A percentile compares a stretch with the other conserved stretches of the same genome.
phyloP scores from a whole-genome alignment of 176 grass and related monocot species.

The Lolium perenne region DNA sequence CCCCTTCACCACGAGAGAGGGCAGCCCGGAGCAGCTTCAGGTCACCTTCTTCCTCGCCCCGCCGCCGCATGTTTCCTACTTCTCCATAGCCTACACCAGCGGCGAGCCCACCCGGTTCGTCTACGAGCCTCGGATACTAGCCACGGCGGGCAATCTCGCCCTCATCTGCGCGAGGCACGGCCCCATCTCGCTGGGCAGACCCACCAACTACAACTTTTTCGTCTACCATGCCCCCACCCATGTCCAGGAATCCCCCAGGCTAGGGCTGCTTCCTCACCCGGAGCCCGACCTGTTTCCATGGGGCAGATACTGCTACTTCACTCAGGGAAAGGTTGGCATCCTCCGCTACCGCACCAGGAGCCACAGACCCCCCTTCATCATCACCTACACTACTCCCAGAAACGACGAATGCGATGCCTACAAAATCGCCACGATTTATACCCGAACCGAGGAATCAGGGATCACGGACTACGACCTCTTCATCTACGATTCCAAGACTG shows the following conservation, averaged over 20 bases:
- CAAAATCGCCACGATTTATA: no score
- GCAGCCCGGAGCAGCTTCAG: neutral
- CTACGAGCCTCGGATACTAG: neutral
- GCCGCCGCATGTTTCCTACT: neutral
- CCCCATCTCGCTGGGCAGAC: neutral
- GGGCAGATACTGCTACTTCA: neutral
- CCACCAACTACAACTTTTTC: neutral
- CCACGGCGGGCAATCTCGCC: neutral
- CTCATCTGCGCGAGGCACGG: neutral
- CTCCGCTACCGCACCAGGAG: neutral
- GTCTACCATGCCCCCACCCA: neutral
- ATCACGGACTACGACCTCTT: no score
- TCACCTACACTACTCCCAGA: no score
- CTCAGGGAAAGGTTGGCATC: neutral
- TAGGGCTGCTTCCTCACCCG: neutral
- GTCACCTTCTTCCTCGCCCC: neutral
- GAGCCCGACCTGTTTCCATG: neutral
- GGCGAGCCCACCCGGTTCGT: neutral
- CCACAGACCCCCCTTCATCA: no score
- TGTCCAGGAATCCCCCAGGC: neutral
- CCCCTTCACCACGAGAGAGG: neutral
- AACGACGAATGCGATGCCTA: no score
- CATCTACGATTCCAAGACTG: no score
- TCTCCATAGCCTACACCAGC: neutral
- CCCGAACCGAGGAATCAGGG: no score